Conservation (phyloP, 352 stramenopile genomes). For the Phytophthora pluvialis region DNA sequence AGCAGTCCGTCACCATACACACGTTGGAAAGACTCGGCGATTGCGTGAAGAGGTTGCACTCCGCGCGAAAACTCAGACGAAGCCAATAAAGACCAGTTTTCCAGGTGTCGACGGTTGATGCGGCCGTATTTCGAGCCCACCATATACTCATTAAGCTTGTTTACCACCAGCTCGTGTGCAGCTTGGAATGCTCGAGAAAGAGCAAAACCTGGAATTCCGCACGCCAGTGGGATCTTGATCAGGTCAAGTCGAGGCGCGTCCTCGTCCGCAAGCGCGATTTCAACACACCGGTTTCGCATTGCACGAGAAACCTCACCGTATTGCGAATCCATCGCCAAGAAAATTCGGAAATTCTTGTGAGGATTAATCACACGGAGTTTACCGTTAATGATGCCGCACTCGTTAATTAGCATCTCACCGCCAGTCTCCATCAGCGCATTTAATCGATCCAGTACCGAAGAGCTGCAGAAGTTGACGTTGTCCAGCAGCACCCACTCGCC, state of each 20-base stretch:
- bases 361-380: constrained; percentile 94
- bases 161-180: constrained; percentile 60
- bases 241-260: constrained; percentile 69
- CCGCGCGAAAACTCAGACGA: constrained; percentile 70
- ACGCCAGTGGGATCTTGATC: constrained; percentile 62
- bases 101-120: constrained; percentile 75
- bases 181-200: constrained; percentile 69
- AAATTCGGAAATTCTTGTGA: constrained; percentile 98
- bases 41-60: constrained; percentile 47
- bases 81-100: constrained; percentile 79
- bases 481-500: constrained; percentile 99
- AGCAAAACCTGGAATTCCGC: constrained; percentile 70
- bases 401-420: constrained; percentile 98
- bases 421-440: constrained; percentile 99
- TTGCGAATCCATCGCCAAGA: constrained; percentile 98
- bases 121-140: constrained; percentile 36
- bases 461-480: constrained; percentile 99
- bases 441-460: constrained; percentile 99
- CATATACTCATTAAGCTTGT: constrained; percentile 33
- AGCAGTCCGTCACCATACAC: constrained; percentile 69
- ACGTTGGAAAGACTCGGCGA: constrained; percentile 62
- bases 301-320: constrained; percentile 98
- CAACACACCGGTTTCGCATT: constrained; percentile 99
- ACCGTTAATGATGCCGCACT: constrained; percentile 95
- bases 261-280: constrained; percentile 87